Base-by-base conservation (phyloP, 441 rosid species). In the Dalechampia spathulata region DNA sequence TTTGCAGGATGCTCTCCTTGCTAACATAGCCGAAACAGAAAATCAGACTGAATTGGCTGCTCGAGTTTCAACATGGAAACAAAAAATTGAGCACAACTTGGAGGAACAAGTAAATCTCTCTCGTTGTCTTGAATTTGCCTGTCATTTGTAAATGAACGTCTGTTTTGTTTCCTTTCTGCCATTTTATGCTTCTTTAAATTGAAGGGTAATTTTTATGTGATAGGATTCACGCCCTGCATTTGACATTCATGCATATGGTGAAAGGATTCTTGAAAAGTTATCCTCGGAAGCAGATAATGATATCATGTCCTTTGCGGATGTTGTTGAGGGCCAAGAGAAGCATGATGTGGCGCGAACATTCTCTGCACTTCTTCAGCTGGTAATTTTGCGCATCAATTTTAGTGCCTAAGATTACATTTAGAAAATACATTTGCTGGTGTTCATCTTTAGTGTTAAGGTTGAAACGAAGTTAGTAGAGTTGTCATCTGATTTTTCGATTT, bases 361-460 rank as follows among this genome's bases (percentile, higher is more conserved):
- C 73, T 89, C 97, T 8, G 94, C 94, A 4, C 91, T 92, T 65
- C 99, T 92, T 58, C 98, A 92, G 70, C 74, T 92, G 93, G 96
- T 92, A 84, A 71, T 44, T 59, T 30, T 14, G 34, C 41, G 20
- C 7, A 2, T 12, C 19, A 7, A 27, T n/a, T n/a, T n/a, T n/a
- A n/a, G n/a, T n/a, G n/a, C n/a, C n/a, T n/a, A n/a, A n/a, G n/a
- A n/a, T n/a, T n/a, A n/a, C n/a, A n/a, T n/a, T n/a, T n/a, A n/a
- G n/a, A n/a, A n/a, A n/a, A n/a, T n/a, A n/a, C n/a, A n/a, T n/a
- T n/a, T n/a, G n/a, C n/a, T n/a, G n/a, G n/a, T n/a, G n/a, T n/a
- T n/a, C n/a, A n/a, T n/a, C n/a, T n/a, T n/a, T n/a, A n/a, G n/a
- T n/a, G n/a, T n/a, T n/a, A n/a, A n/a, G n/a, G n/a, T n/a, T n/a